These are phyloP conservation scores for Pilasporangium apinafurcum DNA, from an alignment of 352 stramenopile genomes.

Conservation along the genomic window DNA sequence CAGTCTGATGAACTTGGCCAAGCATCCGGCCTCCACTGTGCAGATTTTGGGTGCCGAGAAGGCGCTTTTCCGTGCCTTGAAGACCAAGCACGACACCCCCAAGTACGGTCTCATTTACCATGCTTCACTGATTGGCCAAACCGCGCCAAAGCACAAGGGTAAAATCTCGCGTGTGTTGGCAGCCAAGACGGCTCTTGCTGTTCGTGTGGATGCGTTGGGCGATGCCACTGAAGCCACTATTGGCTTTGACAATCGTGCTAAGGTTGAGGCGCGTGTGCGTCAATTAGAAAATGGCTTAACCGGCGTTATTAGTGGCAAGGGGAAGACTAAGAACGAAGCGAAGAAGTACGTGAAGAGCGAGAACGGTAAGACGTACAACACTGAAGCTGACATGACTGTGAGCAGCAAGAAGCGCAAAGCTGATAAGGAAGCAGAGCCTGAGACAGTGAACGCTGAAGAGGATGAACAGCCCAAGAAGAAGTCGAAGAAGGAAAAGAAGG, in stretches of 20 bases:
- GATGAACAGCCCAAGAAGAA: constrained; percentile 61
- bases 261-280: constrained; percentile 97
- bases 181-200: constrained; percentile 97
- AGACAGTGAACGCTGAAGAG: constrained; percentile 46
- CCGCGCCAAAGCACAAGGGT: constrained; percentile 99
- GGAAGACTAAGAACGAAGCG: constrained; percentile 86
- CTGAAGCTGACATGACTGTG: constrained; percentile 93
- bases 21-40: constrained; percentile 98
- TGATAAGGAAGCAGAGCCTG: constrained; percentile 51
- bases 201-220: constrained; percentile 98
- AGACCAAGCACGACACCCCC: constrained; percentile 99
- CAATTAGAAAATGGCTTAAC: constrained; percentile 95
- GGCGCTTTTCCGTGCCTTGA: constrained; percentile 99
- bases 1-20: constrained; percentile 99
- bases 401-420: constrained; percentile 85
- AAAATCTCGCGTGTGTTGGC: constrained; percentile 99
- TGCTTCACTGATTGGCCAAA: constrained; percentile 98
- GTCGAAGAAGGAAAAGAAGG: constrained; percentile 79
- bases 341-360: constrained; percentile 90
- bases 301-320: constrained; percentile 77
- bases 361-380: constrained; percentile 89
- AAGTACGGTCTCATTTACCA: constrained; percentile 99
- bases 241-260: constrained; percentile 95
- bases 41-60: constrained; percentile 99
- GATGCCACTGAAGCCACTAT: constrained; percentile 95